Evolutionary conservation across 1,284 basidiomycete genomes (phyloP).

Genomic region (Rhodotorula sp.): DNA sequence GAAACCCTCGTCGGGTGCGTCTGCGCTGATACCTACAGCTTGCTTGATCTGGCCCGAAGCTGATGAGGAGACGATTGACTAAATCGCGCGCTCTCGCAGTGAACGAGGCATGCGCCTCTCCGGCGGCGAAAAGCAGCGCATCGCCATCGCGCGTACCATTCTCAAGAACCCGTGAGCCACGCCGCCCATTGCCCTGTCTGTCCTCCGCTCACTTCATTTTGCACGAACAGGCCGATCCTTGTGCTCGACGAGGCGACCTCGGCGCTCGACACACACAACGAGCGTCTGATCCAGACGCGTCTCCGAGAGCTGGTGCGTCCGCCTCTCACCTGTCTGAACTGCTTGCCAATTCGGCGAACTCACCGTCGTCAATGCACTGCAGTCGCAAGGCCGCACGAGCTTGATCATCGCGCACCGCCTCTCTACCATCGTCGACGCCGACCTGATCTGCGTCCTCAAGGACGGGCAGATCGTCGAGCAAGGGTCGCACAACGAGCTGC

Average conservation of each 20-base stretch:
- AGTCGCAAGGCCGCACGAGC: constrained; percentile 64
- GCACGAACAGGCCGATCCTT: constrained; percentile 1
- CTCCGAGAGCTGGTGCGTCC: constrained; percentile 64
- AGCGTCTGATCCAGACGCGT: constrained; percentile 80
- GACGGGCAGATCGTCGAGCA: constrained; percentile 70
- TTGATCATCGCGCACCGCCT: constrained; percentile 77
- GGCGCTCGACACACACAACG: constrained; percentile 77
- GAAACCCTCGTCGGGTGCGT: constrained; percentile 66
- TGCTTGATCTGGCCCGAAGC: background rate
- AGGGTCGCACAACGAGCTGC: constrained; percentile 54
- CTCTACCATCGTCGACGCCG: constrained; percentile 71
- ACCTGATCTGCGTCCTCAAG: constrained; percentile 60
- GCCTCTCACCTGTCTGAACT: background rate
- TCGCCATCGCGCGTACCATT: constrained; percentile 81
- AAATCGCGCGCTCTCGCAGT: background rate
- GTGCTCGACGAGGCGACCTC: constrained; percentile 54
- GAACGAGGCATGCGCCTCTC: constrained; percentile 75
- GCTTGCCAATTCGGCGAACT: background rate
- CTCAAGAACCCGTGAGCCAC: constrained; percentile 67
- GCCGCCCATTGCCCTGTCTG: constrained; percentile 58
- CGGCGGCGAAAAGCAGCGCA: constrained; percentile 53
- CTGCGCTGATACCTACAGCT: too few relatives aligned
- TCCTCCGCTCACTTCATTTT: constrained; percentile 48
- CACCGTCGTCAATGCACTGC: background rate
- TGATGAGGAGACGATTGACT: background rate